Percentiles rank a stretch among this genome's conserved stretches.
Conservation (phyloP, 2,329 filamentous ascomycete species). For the Lasiodiplodia gonubiensis region DNA sequence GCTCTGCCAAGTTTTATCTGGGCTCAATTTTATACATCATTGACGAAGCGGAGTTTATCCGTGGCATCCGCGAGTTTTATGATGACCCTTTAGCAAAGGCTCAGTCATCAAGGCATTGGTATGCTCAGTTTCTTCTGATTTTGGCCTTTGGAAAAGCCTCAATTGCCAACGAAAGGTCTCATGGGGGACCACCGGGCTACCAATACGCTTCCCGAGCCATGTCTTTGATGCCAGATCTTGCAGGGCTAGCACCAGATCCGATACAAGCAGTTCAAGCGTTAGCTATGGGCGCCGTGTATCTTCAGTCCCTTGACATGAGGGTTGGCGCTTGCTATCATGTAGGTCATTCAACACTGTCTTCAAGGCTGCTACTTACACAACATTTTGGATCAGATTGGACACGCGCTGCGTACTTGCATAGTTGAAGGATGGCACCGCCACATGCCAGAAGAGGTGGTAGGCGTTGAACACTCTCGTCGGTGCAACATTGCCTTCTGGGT, state of each 20-base stretch:
- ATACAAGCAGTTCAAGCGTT: neutral
- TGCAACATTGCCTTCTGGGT: neutral
- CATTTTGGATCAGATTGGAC: neutral
- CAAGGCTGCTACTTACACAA: neutral
- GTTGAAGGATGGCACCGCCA: neutral
- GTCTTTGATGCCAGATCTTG: neutral
- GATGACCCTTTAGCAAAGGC: neutral
- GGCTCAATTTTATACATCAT: neutral
- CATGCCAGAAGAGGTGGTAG: neutral
- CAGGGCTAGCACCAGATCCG: neutral
- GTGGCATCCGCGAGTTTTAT: neutral
- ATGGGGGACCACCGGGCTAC: neutral
- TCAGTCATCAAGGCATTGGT: neutral
- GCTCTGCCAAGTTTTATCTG: neutral
- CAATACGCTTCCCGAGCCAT: neutral
- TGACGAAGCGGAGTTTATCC: neutral
- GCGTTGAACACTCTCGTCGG: neutral
- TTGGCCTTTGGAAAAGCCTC: neutral
- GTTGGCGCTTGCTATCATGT: neutral
- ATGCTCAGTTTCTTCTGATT: neutral
- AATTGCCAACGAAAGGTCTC: no score
- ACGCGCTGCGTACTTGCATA: neutral
- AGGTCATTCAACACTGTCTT: neutral
- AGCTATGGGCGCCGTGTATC: neutral
- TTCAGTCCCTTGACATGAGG: conserved; percentile 3